Evolutionary conservation across 2,329 filamentous ascomycete genomes (phyloP), one percentile per base, ranked within the genome.

Genomic region (Clonostachys rhizophaga): DNA sequence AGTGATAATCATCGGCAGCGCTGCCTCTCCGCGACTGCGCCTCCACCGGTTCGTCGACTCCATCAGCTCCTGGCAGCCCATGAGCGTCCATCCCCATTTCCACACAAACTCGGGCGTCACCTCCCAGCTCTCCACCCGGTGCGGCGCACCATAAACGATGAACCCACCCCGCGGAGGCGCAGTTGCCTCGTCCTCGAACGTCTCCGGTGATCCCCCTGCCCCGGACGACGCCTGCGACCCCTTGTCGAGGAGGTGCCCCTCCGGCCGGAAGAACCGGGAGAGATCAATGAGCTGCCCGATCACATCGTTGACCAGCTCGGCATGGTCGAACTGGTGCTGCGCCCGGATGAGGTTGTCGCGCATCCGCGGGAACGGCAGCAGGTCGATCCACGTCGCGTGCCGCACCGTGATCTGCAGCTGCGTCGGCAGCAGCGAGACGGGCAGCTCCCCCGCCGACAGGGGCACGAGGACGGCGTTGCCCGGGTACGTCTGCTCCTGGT

Each of bases 321-420:
- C 64, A 47, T 70, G 65, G 52, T 71, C 63, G 47, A 69, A 72
- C 18, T 54, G 60, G 44, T 59, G 60, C 14, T 56, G 49, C 35
- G 58, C 60, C 6, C 40, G 61, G 51, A 73, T 71, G 44, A 72
- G 53, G 48, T 58, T 57, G 54, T 74, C 69, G 39, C 71, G 58
- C 53, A 52, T 59, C 45, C 54, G 55, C n/a, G 69, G 63, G 49
- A 48, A 60, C 2, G 71, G 69, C 40, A 69, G 60, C 20, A 68
- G 17, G 54, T 73, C 68, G 50, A 74, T 67, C 69, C 70, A 73
- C 49, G 61, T 58, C 34, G 54, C 56, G 50, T 73, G 69, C 24
- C 57, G 58, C 12, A 63, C 55, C 13, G 57, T 65, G 45, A 62
- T 63, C 49, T 74, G 70, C 43, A 71, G 60, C 18, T 40, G 34